These are phyloP conservation scores for Verruconis gallopava DNA, from an alignment of 2,329 filamentous ascomycete species.

Conservation along the genomic window DNA sequence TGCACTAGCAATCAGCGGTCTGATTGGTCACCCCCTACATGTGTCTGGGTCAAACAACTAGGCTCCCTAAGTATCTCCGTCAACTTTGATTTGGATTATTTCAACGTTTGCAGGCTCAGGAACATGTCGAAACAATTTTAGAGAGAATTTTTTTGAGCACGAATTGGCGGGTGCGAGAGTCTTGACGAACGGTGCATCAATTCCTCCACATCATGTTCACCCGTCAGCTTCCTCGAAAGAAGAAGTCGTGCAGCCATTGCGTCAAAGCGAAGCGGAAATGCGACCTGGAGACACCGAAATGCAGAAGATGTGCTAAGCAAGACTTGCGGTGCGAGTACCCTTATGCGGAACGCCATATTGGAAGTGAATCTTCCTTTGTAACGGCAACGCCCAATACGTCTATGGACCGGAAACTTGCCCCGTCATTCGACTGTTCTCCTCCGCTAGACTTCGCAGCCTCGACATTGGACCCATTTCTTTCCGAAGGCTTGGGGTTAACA, in stretches of 20 bases:
- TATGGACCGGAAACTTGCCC: background rate
- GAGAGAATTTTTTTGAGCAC: too few relatives aligned
- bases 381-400: background rate
- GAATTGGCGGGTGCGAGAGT: too few relatives aligned
- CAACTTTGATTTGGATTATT: too few relatives aligned
- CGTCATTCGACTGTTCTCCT: background rate
- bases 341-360: conserved; percentile 7
- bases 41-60: too few relatives aligned
- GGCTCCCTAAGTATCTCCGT: too few relatives aligned
- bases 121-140: too few relatives aligned
- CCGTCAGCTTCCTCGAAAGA: conserved; percentile 29
- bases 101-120: too few relatives aligned
- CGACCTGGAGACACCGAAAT: conserved; percentile 38
- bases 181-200: too few relatives aligned
- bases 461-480: background rate
- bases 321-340: conserved; percentile 30
- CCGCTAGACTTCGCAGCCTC: background rate
- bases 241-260: conserved; percentile 44
- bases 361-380: too few relatives aligned
- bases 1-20: too few relatives aligned
- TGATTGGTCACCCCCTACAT: too few relatives aligned
- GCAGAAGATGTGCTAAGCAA: conserved; percentile 39
- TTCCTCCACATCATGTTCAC: conserved; percentile 23
- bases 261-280: conserved; percentile 46
- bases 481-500: background rate